Evolutionary conservation across 163 green algal genomes (phyloP).

Genomic region (Chlorella variabilis): DNA sequence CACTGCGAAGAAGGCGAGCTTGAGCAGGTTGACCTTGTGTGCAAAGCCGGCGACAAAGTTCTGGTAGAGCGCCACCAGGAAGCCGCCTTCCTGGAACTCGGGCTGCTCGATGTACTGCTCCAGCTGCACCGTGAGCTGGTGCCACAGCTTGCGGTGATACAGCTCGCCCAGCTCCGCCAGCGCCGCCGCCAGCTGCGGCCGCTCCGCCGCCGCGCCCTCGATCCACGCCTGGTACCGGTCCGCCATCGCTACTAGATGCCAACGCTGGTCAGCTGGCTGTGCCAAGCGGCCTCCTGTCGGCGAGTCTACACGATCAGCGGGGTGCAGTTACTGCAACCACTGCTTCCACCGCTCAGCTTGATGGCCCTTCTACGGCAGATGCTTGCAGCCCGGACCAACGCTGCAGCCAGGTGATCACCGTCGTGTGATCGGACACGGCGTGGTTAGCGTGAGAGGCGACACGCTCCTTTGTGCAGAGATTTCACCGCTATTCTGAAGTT

Average conservation of each 20-base stretch:
- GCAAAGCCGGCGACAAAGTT: constrained; percentile 93
- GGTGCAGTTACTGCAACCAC: too few species aligned
- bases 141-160: constrained; percentile 96
- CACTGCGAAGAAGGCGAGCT: constrained; percentile 92
- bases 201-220: constrained; percentile 56
- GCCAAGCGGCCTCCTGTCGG: too few species aligned
- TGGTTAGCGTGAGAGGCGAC: too few species aligned
- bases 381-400: too few species aligned
- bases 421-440: too few species aligned
- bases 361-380: too few species aligned
- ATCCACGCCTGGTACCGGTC: constrained; percentile 60
- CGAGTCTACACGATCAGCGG: too few species aligned
- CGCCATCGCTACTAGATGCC: not conserved
- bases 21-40: constrained; percentile 93
- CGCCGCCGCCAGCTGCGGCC: constrained; percentile 62
- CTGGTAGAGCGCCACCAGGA: constrained; percentile 88
- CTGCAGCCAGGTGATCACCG: too few species aligned
- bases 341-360: too few species aligned
- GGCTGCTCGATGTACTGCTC: constrained; percentile 76
- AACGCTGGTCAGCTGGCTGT: too few species aligned
- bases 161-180: constrained; percentile 76
- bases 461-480: too few species aligned
- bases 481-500: too few species aligned
- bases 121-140: constrained; percentile 93
- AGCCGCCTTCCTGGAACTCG: constrained; percentile 69